Conservation (phyloP, 768 basidiomycete species). For the Lactarius sp. region DNA sequence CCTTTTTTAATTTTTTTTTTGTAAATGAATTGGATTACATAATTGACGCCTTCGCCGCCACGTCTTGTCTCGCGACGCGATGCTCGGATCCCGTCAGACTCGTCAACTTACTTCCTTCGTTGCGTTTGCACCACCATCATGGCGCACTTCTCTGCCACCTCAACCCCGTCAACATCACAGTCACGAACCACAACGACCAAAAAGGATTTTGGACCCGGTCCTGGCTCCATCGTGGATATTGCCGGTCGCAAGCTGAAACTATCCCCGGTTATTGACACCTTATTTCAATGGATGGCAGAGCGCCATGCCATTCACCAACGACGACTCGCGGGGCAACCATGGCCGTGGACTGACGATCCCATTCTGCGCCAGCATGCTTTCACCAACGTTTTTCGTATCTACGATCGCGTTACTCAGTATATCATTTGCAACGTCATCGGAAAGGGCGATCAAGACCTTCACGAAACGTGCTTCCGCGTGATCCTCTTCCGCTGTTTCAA, state of each 20-base stretch:
- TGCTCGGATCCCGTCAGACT: conserved; percentile 18
- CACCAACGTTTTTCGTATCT: conserved; percentile 71
- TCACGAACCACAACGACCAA: conserved; percentile 13
- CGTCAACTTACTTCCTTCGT: conserved; percentile 15
- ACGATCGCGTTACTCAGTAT: conserved; percentile 67
- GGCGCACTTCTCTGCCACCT: conserved; percentile 24
- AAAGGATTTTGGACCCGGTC: conserved; percentile 12
- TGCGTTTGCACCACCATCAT: conserved; percentile 13
- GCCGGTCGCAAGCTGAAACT: conserved; percentile 27
- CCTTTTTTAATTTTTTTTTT: conserved; percentile 6
- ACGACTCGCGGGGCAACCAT: conserved; percentile 29
- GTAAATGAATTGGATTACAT: conserved; percentile 6
- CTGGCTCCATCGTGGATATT: conserved; percentile 26
- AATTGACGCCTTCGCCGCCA: conserved; percentile 19
- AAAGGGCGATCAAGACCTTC: conserved; percentile 53
- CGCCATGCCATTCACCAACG: conserved; percentile 31
- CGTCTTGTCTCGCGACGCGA: conserved; percentile 18
- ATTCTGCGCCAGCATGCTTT: conserved; percentile 55
- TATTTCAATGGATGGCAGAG: conserved; percentile 33
- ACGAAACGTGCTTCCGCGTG: conserved; percentile 68
- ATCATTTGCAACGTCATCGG: conserved; percentile 65
- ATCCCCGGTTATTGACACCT: conserved; percentile 30
- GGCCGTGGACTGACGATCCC: conserved; percentile 59
- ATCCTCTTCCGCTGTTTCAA: conserved; percentile 69
- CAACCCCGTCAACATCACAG: conserved; percentile 20